These are phyloP conservation scores for Gracilariopsis chorda DNA, from an alignment of 23 red algal genomes.

Conservation along the genomic window DNA sequence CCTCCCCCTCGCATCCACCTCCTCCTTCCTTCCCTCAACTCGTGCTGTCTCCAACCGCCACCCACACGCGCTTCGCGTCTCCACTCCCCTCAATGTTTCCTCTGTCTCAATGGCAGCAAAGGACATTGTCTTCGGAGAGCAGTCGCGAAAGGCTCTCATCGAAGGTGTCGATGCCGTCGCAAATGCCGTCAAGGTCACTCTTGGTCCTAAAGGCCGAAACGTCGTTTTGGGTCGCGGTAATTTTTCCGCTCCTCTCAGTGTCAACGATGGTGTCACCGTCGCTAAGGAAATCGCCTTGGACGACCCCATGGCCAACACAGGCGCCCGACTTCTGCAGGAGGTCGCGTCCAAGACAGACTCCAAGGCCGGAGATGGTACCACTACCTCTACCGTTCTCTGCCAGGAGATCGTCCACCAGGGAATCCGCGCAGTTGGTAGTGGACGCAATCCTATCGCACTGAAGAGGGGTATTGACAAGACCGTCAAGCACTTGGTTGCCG, in stretches of 20 bases:
- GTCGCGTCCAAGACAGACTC: slow-evolving; percentile 98
- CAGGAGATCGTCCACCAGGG: slow-evolving; percentile 97
- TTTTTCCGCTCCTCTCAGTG: slow-evolving; percentile 84
- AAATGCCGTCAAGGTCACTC: slow-evolving; percentile 98
- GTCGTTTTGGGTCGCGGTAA: slow-evolving; percentile 89
- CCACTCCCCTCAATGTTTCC: neutral
- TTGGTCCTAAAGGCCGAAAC: slow-evolving; percentile 95
- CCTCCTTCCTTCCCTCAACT: neutral
- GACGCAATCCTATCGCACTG: slow-evolving; percentile 89
- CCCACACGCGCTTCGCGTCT: neutral
- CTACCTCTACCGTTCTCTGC: slow-evolving; percentile 91
- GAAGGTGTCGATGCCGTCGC: slow-evolving; percentile 97
- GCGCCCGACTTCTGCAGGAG: slow-evolving; percentile 93
- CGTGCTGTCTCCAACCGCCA: neutral
- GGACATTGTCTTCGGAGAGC: slow-evolving; percentile 85
- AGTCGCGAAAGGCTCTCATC: slow-evolving; percentile 68
- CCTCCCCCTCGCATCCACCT: neutral
- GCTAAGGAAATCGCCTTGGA: slow-evolving; percentile 89
- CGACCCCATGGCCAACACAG: slow-evolving; percentile 91
- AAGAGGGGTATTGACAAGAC: slow-evolving; percentile 96
- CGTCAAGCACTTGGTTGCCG: slow-evolving; percentile 60
- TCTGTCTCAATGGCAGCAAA: slow-evolving; percentile 71
- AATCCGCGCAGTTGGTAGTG: slow-evolving; percentile 77
- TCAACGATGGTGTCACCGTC: slow-evolving; percentile 99
- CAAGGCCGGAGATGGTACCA: slow-evolving; percentile 98